Evolutionary conservation across 208 protist species (phyloP), one percentile per base, ranked within the genome.

Genomic region (Porcisia deanei): DNA sequence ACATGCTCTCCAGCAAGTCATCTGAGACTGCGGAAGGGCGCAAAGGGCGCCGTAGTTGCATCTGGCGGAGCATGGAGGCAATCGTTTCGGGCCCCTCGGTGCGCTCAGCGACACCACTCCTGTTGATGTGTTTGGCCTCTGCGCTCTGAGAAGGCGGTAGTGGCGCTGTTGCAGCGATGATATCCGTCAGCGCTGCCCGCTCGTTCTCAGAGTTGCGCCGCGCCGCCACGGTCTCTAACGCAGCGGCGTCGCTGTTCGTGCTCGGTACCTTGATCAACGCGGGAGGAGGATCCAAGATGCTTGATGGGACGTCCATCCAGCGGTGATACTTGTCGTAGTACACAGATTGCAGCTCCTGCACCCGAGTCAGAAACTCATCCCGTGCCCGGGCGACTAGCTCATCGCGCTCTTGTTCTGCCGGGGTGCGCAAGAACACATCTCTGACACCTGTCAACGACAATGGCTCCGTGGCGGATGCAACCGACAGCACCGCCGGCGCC

Each of bases 271-370:
- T 45, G 2, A 12, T 72, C 53, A 34, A 22, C 52, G 58, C 57
- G 2, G 63, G 43, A 1, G 81, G 75, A 18, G 53, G 67, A 25
- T 92, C 87, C 16, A 95, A 79, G 20, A 88, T 43, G 45, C 87
- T 84, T 12, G 71, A 80, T 16, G 94, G 91, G 60, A 94, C 91
- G 10, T 97, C 94, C 20, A 96, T 86, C 92, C 94, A 97, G 22
- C 91, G 89, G 37, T 71, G 81, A 77, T 97, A 88, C 76, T 90
- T 66, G 7, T 78, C 81, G 77, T 86, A 97, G 80, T 94, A 94
- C 41, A 86, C 86, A 18, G 82, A 76, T 75, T 97, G 94, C 75
- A 97, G 79, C 47, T 59, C 73, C 72, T 97, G 94, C 58, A 97
- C 79, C 58, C 88, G 80, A 22, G 82, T 85, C 37, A 97, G 83